These are phyloP conservation scores for Saprolegnia diclina DNA, from an alignment of 352 stramenopile genomes.

Conservation along the genomic window DNA sequence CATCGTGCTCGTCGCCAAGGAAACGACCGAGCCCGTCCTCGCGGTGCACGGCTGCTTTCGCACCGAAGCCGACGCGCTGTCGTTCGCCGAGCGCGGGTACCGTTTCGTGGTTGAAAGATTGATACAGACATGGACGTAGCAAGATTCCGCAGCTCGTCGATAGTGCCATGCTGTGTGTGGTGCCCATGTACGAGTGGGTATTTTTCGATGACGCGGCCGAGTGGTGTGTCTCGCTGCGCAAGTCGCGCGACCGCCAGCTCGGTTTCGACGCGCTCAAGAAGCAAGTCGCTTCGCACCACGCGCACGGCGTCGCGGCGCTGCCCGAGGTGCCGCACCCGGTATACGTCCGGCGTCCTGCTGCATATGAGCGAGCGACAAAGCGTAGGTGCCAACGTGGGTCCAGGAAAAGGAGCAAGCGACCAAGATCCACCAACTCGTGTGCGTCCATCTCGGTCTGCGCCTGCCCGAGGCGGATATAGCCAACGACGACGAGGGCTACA, in stretches of 20 bases:
- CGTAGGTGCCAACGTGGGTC: constrained; percentile 33
- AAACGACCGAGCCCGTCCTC: constrained; percentile 47
- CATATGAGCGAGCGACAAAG: neutral
- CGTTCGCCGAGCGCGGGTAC: constrained; percentile 24
- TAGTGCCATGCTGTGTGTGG: constrained; percentile 50
- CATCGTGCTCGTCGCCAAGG: constrained; percentile 47
- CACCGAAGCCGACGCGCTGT: constrained; percentile 46
- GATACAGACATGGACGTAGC: neutral
- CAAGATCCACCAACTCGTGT: constrained; percentile 58
- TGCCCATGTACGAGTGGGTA: constrained; percentile 45
- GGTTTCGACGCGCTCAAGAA: constrained; percentile 25
- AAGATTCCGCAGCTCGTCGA: constrained; percentile 13
- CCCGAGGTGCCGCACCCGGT: neutral
- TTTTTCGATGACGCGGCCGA: constrained; percentile 52
- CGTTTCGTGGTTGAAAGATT: neutral
- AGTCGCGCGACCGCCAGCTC: constrained; percentile 29
- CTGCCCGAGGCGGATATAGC: constrained; percentile 33
- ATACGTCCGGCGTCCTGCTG: too few species aligned
- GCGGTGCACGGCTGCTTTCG: constrained; percentile 43
- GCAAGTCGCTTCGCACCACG: constrained; percentile 6
- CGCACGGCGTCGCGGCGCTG: neutral
- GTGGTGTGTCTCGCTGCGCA: constrained; percentile 53
- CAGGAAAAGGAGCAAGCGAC: constrained; percentile 47
- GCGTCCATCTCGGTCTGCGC: constrained; percentile 42
- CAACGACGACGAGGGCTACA: constrained; percentile 43